Percentiles rank a stretch among this genome's conserved stretches.
Conservation (phyloP, 2,329 filamentous ascomycete species). For the Monilinia fructigena region DNA sequence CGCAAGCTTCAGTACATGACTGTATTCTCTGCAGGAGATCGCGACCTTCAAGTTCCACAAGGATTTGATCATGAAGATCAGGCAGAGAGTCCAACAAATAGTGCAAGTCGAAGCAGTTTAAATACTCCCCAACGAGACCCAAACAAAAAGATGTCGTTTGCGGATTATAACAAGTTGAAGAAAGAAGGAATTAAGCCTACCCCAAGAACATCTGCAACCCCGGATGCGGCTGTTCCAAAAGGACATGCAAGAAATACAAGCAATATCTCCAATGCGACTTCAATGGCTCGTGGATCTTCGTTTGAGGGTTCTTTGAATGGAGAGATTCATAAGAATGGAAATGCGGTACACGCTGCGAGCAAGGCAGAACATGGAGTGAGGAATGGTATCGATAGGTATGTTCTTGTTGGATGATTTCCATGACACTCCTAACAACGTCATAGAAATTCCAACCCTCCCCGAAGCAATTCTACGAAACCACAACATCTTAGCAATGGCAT, state of each 20-base stretch:
- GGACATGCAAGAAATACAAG: slow-evolving; percentile 31
- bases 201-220: slow-evolving; percentile 25
- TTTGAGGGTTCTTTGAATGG: slow-evolving; percentile 28
- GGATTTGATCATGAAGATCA: slow-evolving; percentile 37
- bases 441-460: slow-evolving; percentile 19
- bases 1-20: slow-evolving; percentile 40
- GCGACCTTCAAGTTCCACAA: slow-evolving; percentile 33
- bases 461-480: slow-evolving; percentile 51
- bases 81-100: slow-evolving; percentile 30
- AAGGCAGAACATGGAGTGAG: slow-evolving; percentile 20
- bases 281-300: slow-evolving; percentile 33
- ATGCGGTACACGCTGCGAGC: slow-evolving; percentile 14
- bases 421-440: not conserved
- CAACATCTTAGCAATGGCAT: slow-evolving; percentile 43
- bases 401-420: not conserved
- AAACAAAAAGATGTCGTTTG: slow-evolving; percentile 39
- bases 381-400: slow-evolving; percentile 23
- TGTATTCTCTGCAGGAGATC: slow-evolving; percentile 33
- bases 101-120: slow-evolving; percentile 35
- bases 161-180: slow-evolving; percentile 40
- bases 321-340: slow-evolving; percentile 32
- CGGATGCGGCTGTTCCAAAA: slow-evolving; percentile 25
- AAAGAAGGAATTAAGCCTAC: slow-evolving; percentile 35
- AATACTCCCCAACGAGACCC: slow-evolving; percentile 36
- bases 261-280: slow-evolving; percentile 27